Base-by-base conservation (phyloP, 164 flowering plant species). In the Protea cynaroides region DNA sequence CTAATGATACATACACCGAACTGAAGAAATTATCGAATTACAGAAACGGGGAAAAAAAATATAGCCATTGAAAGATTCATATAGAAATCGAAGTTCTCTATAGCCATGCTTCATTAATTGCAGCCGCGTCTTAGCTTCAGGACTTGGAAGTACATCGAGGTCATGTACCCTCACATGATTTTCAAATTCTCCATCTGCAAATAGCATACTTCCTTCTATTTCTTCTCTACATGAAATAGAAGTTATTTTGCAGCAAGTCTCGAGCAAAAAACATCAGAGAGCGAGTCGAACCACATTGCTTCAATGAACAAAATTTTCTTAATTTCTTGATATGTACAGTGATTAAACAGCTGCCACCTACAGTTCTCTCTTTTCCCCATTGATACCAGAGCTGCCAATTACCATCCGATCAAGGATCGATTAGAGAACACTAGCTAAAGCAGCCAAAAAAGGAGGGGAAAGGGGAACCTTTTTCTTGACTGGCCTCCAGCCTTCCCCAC, bases 291-390 rank as follows among this genome's bases (percentile, higher is more conserved):
- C n/a, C 17, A 15, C 52, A 29, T 29, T 29, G 19, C 19, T 49
- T 18, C 52, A 6, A 49, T 49, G n/a, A 49, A 49, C 14, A 49
- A 49, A 49, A 15, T 49, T 18, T 49, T 49, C 19, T 49, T 44
- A 15, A 49, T 4, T 18, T 15, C 19, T 63, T 36, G 59, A 58
- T 59, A 71, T 71, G 63, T 76, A 72, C 79, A 76, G 23, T 59
- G 53, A 63, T 55, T 47, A 68, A 64, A 40, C 49, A 65, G 15
- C 43, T 36, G 37, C n/a, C 62, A 54, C 54, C 13, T 56, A 64
- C 65, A 66, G 25, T 50, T 58, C 37, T 61, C 36, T 50, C 49
- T 44, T 51, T 10, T 23, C 52, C 23, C 21, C 37, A 61, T 37
- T 8, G 25, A 17, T 38, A 64, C 34, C 18, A 37, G 46, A 22